phyloP scores from a whole-genome alignment of 495 filamentous ascomycete genomes.

The Penicillium robsamsonii region DNA sequence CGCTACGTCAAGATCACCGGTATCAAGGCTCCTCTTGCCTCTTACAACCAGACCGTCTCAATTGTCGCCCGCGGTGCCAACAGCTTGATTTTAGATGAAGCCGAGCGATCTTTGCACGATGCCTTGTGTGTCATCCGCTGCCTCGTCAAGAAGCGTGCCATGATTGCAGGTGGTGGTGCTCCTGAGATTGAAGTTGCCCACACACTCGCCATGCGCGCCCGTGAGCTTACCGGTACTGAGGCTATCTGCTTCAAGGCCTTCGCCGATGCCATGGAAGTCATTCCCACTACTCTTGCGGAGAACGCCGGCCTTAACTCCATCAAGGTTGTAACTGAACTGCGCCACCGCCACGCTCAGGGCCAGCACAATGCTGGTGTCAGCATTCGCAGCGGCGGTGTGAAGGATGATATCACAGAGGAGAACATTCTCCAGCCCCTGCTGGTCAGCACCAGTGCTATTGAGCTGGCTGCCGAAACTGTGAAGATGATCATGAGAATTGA shows the following conservation, averaged over 20 bases:
- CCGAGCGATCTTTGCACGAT: slow-evolving; percentile 92
- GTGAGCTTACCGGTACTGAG: slow-evolving; percentile 82
- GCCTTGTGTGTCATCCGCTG: slow-evolving; percentile 97
- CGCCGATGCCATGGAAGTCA: slow-evolving; percentile 95
- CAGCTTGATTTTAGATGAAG: slow-evolving; percentile 90
- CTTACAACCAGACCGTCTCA: slow-evolving; percentile 79
- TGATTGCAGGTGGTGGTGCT: slow-evolving; percentile 94
- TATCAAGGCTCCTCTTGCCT: slow-evolving; percentile 58
- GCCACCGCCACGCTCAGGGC: slow-evolving; percentile 88
- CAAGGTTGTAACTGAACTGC: slow-evolving; percentile 95
- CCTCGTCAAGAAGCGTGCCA: slow-evolving; percentile 96
- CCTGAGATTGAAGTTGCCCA: slow-evolving; percentile 94
- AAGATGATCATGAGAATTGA: slow-evolving; percentile 99
- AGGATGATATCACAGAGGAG: slow-evolving; percentile 91
- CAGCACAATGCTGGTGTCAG: slow-evolving; percentile 96
- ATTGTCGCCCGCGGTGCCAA: slow-evolving; percentile 95
- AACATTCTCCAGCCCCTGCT: slow-evolving; percentile 95
- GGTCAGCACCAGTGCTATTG: slow-evolving; percentile 95
- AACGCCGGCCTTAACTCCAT: slow-evolving; percentile 97
- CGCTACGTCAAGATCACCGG: slow-evolving; percentile 94
- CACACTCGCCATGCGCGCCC: slow-evolving; percentile 73
- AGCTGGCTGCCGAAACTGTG: slow-evolving; percentile 94
- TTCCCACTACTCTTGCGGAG: slow-evolving; percentile 94
- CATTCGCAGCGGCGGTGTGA: slow-evolving; percentile 95
- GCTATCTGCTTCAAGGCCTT: slow-evolving; percentile 98